Evolutionary conservation across 2,329 filamentous ascomycete species (phyloP), one percentile per base, ranked within the genome.

Genomic region (Helminthosporium solani): DNA sequence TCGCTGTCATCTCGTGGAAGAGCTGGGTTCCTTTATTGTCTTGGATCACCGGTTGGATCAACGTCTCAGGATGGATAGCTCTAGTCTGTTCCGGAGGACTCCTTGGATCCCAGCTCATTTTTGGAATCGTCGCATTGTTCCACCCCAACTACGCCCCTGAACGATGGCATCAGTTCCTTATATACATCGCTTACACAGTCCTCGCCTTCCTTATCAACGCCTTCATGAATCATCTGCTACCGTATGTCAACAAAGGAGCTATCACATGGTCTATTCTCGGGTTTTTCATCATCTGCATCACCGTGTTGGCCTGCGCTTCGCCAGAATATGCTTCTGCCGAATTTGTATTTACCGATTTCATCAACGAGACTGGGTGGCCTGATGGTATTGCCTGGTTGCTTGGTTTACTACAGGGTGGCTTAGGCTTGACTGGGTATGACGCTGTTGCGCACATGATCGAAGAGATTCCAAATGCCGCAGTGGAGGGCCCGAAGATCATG

Each of bases 11-110:
- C 51, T 77, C 79, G 25, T 84, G 82, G 75, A 75, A 77, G 47
- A 71, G 69, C 44, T 85, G 78, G 75, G 79, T 81, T 15, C 80
- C 82, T 0, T 72, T 82, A 23, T 76, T 88, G 9, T 85, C 83
- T 37, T 89, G 85, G 74, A 79, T 83, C 37, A 88, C 85, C 0
- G 86, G 86, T 21, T 89, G 85, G 85, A 87, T 84, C 65, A 86
- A 84, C 57, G 79, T 83, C 30, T 82, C 82, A 20, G 85, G 84
- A 14, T 88, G 85, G 83, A 83, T 87, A 25, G 69, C 69, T 3
- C 69, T 89, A 42, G 83, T 82, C 3, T 85, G 86, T 7, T 86
- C 84, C 0, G 85, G 81, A 14, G 84, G 84, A 1, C 73, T 88
- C 18, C 75, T 89, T 4, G 84, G 82, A 11, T 85, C 82, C 55